Evolutionary conservation across 345 rosid genomes (phyloP), one percentile per base, ranked within the genome.

Genomic region (Erodium maritimum): DNA sequence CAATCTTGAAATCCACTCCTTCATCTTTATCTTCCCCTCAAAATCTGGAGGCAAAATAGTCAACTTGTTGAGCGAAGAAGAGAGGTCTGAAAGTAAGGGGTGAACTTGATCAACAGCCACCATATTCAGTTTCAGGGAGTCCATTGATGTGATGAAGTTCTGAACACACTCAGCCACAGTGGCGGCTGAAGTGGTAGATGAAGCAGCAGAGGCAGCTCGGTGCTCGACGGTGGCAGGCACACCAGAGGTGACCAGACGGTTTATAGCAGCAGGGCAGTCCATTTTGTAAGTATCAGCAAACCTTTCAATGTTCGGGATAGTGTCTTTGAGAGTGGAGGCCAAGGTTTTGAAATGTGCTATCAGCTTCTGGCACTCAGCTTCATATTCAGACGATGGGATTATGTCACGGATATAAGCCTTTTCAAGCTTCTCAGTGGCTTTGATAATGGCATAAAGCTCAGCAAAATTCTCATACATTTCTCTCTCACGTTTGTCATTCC

Each of bases 391-490:
- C 4, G 99, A 83, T 8, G 86, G 50, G 33, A 93, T 70, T 5
- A 90, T 70, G 64, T 90, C 99, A 13, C 96, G 94, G 48, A 93
- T 71, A 33, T 93, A 93, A 0, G 90, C 95, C 66, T 90, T 90
- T 60, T 90, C 99, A 22, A 93, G 91, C 87, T 93, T 93, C 83
- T 93, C 96, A 0, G 96, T 90, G 56, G 96, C 96, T 65, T 86
- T 88, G 65, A 93, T 85, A 55, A 93, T 93, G 18, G 99, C 99
- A 42, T 78, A 93, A 9, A 93, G 87, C 87, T 90, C 97, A 0
- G 96, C 91, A 64, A 93, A 93, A 59, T 90, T 93, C 67, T 90
- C 99, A 24, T 85, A 87, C 97, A 90, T 87, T 64, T 90, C 99
- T 73, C 99, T 78, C 71, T 90, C 96, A 0, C 95, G 94, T 90